A percentile compares a stretch with the other conserved stretches of the same genome.
Conservation (phyloP, 805 yeast species). For the Myxozyma mucilagina region DNA sequence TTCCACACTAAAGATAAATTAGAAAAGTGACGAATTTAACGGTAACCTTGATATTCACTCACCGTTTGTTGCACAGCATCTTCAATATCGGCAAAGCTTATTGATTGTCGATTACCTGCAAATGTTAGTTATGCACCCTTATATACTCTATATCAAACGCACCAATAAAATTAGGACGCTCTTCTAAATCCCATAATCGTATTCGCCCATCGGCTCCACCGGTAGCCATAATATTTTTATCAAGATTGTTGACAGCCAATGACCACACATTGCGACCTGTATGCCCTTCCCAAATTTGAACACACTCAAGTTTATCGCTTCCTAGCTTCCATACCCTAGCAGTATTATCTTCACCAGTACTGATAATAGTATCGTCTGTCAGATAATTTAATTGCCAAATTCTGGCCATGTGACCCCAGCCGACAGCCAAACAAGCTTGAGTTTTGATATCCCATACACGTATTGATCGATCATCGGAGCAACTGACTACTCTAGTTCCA, state of each 20-base stretch:
- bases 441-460: slow-evolving; percentile 64
- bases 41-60: not conserved
- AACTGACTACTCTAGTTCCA: slow-evolving; percentile 63
- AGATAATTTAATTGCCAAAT: slow-evolving; percentile 80
- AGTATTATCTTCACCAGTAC: slow-evolving; percentile 86
- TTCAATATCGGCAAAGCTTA: slow-evolving; percentile 35
- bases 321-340: slow-evolving; percentile 70
- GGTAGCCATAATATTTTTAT: slow-evolving; percentile 58
- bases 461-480: slow-evolving; percentile 93
- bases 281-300: slow-evolving; percentile 64
- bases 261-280: slow-evolving; percentile 85
- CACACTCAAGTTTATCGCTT: slow-evolving; percentile 44
- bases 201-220: slow-evolving; percentile 95
- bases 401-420: slow-evolving; percentile 97
- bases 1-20: slow-evolving; percentile 8
- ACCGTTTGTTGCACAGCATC: not conserved
- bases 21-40: not conserved
- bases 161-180: slow-evolving; percentile 8
- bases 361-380: slow-evolving; percentile 46
- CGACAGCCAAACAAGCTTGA: slow-evolving; percentile 66
- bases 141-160: not conserved
- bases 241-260: slow-evolving; percentile 57
- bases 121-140: not conserved
- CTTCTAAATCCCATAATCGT: slow-evolving; percentile 50
- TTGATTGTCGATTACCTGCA: not conserved